A percentile compares a stretch with the other conserved stretches of the same genome.
phyloP scores from a whole-genome alignment of 345 rosid genomes.

The Citrus medica region DNA sequence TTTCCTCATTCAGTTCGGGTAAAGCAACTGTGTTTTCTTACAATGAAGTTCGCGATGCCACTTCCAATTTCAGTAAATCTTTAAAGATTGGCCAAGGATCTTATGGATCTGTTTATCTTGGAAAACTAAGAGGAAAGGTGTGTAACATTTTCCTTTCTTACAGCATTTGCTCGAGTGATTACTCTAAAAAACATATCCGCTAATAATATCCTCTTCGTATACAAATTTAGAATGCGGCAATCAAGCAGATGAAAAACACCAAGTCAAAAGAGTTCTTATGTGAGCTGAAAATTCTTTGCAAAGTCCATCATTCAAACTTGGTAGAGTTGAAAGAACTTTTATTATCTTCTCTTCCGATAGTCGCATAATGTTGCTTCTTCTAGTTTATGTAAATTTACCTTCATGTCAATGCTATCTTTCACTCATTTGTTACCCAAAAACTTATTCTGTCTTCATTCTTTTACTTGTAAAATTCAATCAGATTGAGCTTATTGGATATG shows the following conservation, averaged over 20 bases:
- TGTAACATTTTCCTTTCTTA: conserved; percentile 1
- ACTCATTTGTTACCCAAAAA: background rate
- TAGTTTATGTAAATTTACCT: background rate
- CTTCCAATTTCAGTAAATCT: conserved; percentile 24
- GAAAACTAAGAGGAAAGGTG: conserved; percentile 23
- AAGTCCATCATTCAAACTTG: conserved; percentile 35
- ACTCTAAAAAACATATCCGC: background rate
- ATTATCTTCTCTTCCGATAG: background rate
- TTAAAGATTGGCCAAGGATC: conserved; percentile 39
- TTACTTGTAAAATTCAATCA: conserved; percentile 5
- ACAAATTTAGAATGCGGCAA: conserved; percentile 31
- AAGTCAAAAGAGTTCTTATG: conserved; percentile 36
- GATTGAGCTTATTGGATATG: conserved; percentile 36
- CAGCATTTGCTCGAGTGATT: background rate
- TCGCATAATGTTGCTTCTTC: background rate
- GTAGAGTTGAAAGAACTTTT: conserved; percentile 8
- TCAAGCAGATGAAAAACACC: conserved; percentile 40
- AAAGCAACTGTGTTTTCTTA: conserved; percentile 26
- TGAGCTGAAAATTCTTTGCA: conserved; percentile 33
- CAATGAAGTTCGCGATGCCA: conserved; percentile 28
- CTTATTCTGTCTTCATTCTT: background rate
- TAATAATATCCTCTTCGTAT: background rate
- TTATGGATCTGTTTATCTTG: conserved; percentile 32
- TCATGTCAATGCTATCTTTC: background rate
- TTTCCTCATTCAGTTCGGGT: conserved; percentile 15